Percentiles rank a stretch among this genome's conserved stretches.
Conservation (phyloP, 768 basidiomycete genomes). For the Podaxis sp. region DNA sequence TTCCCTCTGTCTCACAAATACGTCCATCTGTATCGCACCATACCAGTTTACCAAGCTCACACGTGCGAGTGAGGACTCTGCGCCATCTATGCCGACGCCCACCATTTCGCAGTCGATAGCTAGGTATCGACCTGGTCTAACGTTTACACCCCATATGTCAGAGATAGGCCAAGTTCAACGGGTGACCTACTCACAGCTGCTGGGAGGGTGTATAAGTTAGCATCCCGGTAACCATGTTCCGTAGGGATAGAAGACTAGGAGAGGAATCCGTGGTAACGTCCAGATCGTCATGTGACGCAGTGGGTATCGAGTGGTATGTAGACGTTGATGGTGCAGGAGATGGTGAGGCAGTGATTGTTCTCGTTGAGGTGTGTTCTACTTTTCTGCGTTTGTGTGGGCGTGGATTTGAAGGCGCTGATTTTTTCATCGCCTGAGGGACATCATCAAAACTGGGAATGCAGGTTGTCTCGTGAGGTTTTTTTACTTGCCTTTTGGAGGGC, state of each 20-base stretch:
- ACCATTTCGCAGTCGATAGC: conserved; percentile 99
- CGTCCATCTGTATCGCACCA: conserved; percentile 78
- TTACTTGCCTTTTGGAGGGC: conserved; percentile 49
- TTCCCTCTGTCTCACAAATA: conserved; percentile 84
- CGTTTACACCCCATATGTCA: not conserved
- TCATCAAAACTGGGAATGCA: not conserved
- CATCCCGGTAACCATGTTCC: conserved; percentile 54
- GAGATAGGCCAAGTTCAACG: not conserved
- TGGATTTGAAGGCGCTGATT: conserved; percentile 4
- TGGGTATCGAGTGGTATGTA: not conserved
- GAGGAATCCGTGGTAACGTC: conserved; percentile 18
- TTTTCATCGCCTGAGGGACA: conserved; percentile 16
- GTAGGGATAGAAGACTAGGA: conserved; percentile 27
- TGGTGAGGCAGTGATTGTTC: not conserved
- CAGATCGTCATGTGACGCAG: not conserved
- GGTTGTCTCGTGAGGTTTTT: conserved; percentile 8
- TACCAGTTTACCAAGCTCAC: conserved; percentile 90
- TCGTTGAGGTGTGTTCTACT: conserved; percentile 10
- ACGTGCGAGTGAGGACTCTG: conserved; percentile 83
- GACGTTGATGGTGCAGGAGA: not conserved
- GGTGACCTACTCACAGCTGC: conserved; percentile 38
- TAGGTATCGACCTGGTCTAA: conserved; percentile 70
- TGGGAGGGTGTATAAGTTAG: conserved; percentile 40
- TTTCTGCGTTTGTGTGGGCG: conserved; percentile 14
- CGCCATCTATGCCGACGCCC: conserved; percentile 82